Evolutionary conservation across 495 filamentous ascomycete species (phyloP).

Genomic region (Pseudotulostoma volvatum): DNA sequence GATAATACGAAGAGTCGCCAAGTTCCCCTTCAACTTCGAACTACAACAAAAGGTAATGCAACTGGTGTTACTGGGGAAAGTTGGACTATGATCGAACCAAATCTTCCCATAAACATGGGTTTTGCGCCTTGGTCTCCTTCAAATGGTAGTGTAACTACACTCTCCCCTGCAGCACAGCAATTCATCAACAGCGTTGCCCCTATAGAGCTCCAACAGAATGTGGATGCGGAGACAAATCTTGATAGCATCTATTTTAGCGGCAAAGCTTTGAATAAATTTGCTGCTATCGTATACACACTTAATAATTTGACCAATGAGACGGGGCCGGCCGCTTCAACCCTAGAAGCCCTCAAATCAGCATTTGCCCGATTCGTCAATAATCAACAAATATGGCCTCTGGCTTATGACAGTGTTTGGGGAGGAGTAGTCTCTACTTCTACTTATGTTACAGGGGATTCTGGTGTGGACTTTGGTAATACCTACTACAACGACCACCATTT

Average conservation of each 20-base stretch:
- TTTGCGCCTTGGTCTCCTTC: slow-evolving; percentile 58
- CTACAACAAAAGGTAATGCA: slow-evolving; percentile 74
- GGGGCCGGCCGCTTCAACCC: slow-evolving; percentile 40
- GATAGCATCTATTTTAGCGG: slow-evolving; percentile 93
- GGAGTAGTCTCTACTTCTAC: slow-evolving; percentile 69
- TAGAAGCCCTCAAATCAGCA: slow-evolving; percentile 52
- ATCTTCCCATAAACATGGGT: slow-evolving; percentile 57
- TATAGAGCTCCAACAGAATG: slow-evolving; percentile 56
- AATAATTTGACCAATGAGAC: slow-evolving; percentile 47
- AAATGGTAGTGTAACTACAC: slow-evolving; percentile 28
- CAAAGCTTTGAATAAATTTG: slow-evolving; percentile 85
- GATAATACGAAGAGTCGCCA: slow-evolving; percentile 33
- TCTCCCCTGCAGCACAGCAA: slow-evolving; percentile 35
- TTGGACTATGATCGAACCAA: slow-evolving; percentile 62
- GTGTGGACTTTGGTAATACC: slow-evolving; percentile 66
- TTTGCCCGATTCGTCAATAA: slow-evolving; percentile 69
- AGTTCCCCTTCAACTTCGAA: slow-evolving; percentile 48
- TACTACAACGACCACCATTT: slow-evolving; percentile 97
- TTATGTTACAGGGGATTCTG: slow-evolving; percentile 55
- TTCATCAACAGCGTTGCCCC: slow-evolving; percentile 41
- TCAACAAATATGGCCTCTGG: slow-evolving; percentile 57
- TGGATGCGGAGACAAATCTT: slow-evolving; percentile 51
- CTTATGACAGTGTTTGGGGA: slow-evolving; percentile 72
- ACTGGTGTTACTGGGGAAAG: slow-evolving; percentile 54
- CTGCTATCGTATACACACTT: slow-evolving; percentile 50